These are phyloP conservation scores for Prinsepia uniflora DNA, from an alignment of 306 rosid genomes.

Conservation along the genomic window DNA sequence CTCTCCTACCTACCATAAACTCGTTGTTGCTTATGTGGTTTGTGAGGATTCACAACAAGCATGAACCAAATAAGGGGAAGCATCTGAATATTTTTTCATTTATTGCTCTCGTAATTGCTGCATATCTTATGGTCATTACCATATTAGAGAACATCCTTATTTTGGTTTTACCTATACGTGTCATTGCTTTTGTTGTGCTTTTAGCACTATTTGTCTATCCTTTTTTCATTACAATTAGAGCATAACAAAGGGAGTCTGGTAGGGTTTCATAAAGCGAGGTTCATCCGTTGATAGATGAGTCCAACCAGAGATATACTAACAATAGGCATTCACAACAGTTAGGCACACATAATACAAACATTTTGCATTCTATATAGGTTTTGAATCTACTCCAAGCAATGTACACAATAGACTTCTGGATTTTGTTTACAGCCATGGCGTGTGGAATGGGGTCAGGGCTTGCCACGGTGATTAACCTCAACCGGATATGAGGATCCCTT, in stretches of 20 bases:
- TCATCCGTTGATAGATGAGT: not conserved
- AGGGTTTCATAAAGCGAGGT: constrained; percentile 11
- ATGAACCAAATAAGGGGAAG: constrained; percentile 17
- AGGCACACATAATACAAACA: not conserved
- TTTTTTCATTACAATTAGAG: constrained; percentile 24
- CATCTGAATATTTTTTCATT: constrained; percentile 9
- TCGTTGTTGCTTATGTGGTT: constrained; percentile 26
- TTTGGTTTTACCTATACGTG: constrained; percentile 6
- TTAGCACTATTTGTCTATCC: constrained; percentile 17
- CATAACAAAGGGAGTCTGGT: constrained; percentile 16
- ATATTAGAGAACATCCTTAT: constrained; percentile 11
- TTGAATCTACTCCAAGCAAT: constrained; percentile 23
- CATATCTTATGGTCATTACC: constrained; percentile 18
- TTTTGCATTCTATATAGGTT: constrained; percentile 9
- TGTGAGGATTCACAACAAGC: constrained; percentile 23
- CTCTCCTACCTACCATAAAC: constrained; percentile 22
- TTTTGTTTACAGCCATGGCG: constrained; percentile 28
- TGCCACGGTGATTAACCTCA: constrained; percentile 26
- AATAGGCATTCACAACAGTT: not conserved
- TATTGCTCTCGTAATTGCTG: constrained; percentile 24
- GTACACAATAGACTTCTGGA: constrained; percentile 24
- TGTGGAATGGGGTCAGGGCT: constrained; percentile 33
- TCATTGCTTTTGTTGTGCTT: constrained; percentile 17
- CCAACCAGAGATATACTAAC: not conserved
- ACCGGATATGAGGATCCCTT: constrained; percentile 23